A percentile compares a stretch with the other conserved stretches of the same genome.
Conservation (phyloP, 2,329 filamentous ascomycete genomes). For the Neophaeococcomyces aloes region DNA sequence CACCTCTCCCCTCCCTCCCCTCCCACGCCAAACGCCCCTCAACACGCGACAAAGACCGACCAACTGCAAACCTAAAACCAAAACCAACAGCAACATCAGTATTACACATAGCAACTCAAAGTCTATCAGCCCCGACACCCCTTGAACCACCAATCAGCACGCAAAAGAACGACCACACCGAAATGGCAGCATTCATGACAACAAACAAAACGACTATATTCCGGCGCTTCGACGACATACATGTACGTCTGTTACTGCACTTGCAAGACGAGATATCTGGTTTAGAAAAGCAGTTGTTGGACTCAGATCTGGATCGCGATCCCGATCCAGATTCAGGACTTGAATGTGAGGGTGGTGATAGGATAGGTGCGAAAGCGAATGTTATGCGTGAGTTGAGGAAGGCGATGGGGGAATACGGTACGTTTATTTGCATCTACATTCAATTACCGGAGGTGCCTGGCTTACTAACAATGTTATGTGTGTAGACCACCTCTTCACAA, state of each 20-base stretch:
- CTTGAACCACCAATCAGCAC: conserved; percentile 3
- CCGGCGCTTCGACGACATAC: conserved; percentile 27
- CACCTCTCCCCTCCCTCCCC: conserved; percentile 3
- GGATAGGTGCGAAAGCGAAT: conserved; percentile 13
- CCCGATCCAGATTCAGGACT: conserved; percentile 11
- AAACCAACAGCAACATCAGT: background rate
- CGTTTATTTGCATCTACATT: conserved; percentile 1
- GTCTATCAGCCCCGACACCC: no score
- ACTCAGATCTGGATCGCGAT: conserved; percentile 20
- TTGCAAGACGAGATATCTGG: conserved; percentile 28
- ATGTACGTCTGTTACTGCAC: conserved; percentile 24
- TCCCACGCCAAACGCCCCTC: background rate
- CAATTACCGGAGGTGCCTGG: no score
- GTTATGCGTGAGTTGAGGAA: conserved; percentile 19
- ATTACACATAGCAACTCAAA: background rate
- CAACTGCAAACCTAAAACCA: background rate
- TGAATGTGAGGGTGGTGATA: no score
- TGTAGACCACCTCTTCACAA: conserved; percentile 20
- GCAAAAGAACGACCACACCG: conserved; percentile 11
- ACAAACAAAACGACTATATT: conserved; percentile 23
- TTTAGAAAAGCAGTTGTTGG: conserved; percentile 24
- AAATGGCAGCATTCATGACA: conserved; percentile 20
- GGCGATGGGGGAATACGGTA: conserved; percentile 21
- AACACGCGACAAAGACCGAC: background rate
- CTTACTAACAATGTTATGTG: no score